Base-by-base conservation (phyloP, 139 green algal species). In the Marvania coccoides region DNA sequence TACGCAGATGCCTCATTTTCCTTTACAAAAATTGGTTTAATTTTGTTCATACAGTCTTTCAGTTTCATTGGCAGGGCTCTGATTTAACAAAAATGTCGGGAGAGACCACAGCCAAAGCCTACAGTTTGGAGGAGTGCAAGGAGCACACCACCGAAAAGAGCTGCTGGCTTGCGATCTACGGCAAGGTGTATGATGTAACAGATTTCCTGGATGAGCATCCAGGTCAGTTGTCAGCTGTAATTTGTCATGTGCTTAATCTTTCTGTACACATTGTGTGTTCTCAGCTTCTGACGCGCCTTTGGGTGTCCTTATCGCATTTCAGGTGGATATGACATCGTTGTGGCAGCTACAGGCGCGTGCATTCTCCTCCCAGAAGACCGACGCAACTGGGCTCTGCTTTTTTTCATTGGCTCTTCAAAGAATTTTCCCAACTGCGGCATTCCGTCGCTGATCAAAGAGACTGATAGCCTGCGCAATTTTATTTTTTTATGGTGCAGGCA, bases 131-230 rank as follows among this genome's bases (percentile, higher is more conserved):
- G 1, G 81, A 95, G 28, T 62, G 75, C 42, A 83, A 84, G 39
- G 36, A 85, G 61, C 87, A 95, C 67, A 84, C 56, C 3, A 83
- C 55, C 24, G 83, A 94, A 36, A 86, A 90, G 51, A 82, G 85
- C 35, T 95, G 89, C 70, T 95, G 85, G 83, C 48, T 95, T 1
- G 71, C 88, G 6, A 79, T 95, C 0, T 69, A 92, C 19, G 86
- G 88, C 34, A 91, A 93, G 55, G 88, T 95, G 2, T 92, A 92
- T 51, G 74, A 95, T 59, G 85, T 95, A 3, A 95, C 89, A 7
- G 55, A 85, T 4, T 95, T 95, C 57, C 61, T 95, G 45, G 89
- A 95, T 53, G 89, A 95, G 70, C 89, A 95, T 58, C 89, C 89
- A 24, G 86, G 42, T 51, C 81, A 2, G 66, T 47, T 31, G 19